A percentile compares a stretch with the other conserved stretches of the same genome.
These are phyloP conservation scores for Thelonectria olida DNA, from an alignment of 2,329 filamentous ascomycete genomes.

Conservation along the genomic window DNA sequence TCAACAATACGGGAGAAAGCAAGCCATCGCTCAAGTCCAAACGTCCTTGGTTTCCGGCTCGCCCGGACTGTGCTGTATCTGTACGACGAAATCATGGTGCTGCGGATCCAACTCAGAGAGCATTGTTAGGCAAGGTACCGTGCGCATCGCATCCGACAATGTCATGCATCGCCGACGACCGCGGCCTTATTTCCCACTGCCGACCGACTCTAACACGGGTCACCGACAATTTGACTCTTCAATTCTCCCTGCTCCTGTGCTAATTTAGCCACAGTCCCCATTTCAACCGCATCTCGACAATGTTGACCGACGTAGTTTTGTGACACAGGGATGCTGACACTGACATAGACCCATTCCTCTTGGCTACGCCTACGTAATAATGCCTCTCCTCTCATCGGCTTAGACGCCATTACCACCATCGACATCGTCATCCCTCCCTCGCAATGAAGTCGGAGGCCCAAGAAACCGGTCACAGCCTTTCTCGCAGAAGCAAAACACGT, in stretches of 20 bases:
- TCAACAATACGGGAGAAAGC: too few relatives aligned
- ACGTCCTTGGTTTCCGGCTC: conserved; percentile 4
- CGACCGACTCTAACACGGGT: not conserved
- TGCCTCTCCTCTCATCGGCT: not conserved
- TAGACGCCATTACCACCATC: not conserved
- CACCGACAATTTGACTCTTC: conserved; percentile 6
- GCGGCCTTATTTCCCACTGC: conserved; percentile 12
- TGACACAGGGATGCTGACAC: conserved; percentile 20
- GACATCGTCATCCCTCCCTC: not conserved
- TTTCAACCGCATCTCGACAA: not conserved
- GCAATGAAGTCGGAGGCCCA: not conserved
- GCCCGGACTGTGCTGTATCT: conserved; percentile 19
- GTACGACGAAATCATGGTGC: conserved; percentile 9
- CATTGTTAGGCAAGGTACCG: not conserved
- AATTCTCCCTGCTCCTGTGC: not conserved
- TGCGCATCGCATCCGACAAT: conserved; percentile 16
- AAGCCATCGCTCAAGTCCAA: too few relatives aligned
- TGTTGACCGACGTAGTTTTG: not conserved
- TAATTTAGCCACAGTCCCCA: not conserved
- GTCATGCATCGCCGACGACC: conserved; percentile 17
- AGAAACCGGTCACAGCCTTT: not conserved
- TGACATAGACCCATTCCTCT: not conserved
- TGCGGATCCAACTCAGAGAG: not conserved
- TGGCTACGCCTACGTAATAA: not conserved
- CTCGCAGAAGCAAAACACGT: conserved; percentile 26